Base-by-base conservation (phyloP, 1,284 basidiomycete genomes). In the Cryptococcus hybrid region DNA sequence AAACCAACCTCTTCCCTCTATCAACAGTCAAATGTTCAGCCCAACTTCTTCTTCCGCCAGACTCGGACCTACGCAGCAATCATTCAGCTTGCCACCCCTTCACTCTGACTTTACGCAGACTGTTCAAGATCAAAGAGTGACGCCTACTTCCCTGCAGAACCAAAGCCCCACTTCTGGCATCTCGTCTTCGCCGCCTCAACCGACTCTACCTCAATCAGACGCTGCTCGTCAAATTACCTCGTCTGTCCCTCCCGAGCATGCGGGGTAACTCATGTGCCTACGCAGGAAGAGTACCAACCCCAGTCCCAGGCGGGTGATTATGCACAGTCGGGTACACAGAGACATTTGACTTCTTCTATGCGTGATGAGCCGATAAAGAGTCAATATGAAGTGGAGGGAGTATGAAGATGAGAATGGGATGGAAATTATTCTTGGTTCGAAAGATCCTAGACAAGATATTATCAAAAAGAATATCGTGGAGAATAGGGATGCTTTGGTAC, bases 361-460 rank as follows among this genome's bases (percentile, higher is more conserved):
- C 40, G 55, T 5, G 55, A 56, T 37, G 55, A 56, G 40, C 55
- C 47, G 5, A 13, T 53, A 5, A 15, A 44, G 24, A n/a, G 11
- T 11, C 18, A 8, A n/a, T 18, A 30, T 24, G 52, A 43, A 18
- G 18, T 6, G 5, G 34, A 46, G 13, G 18, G 47, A 49, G 47
- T 44, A 12, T 49, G 47, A 24, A 13, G 54, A 55, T 39, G 39
- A 55, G 45, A 30, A 47, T 38, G 57, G 43, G 36, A 42, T 42
- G 35, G 55, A 57, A 3, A 40, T 54, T 12, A 45, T 66, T 7
- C 53, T 75, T 5, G 75, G 75, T 2, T 59, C 64, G 1, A 56
- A 56, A 11, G 75, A 77, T 57, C 65, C 64, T 3, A 58, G 75
- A 30, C 54, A 60, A 12, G 69, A 73, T 59, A 64, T 76, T 47